Conservation (phyloP, 169 alveolate genomes). For the Plasmodium fragile region DNA sequence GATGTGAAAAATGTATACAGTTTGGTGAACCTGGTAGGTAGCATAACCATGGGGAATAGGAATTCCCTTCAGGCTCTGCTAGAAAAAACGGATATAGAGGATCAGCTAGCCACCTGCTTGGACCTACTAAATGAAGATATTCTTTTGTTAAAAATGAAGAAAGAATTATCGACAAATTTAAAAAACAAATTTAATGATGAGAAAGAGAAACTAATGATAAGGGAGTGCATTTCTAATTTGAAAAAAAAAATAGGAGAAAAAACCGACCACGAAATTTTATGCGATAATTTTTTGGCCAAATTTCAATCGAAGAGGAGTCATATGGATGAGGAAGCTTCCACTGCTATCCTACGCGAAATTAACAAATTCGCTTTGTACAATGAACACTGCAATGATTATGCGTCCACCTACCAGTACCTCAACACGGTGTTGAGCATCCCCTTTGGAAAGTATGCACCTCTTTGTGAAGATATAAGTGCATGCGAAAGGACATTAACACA, state of each 20-base stretch:
- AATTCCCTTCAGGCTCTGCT: conserved; percentile 71
- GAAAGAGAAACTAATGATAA: conserved; percentile 79
- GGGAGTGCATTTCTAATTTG: conserved; percentile 76
- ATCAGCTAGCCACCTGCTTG: conserved; percentile 74
- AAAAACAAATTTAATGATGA: conserved; percentile 78
- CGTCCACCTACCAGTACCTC: conserved; percentile 66
- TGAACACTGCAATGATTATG: conserved; percentile 58
- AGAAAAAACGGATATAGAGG: conserved; percentile 70
- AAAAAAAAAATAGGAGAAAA: conserved; percentile 58
- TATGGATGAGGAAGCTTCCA: not conserved
- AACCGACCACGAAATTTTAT: conserved; percentile 80
- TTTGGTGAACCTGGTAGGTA: conserved; percentile 46
- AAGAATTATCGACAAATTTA: conserved; percentile 77
- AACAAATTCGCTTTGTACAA: conserved; percentile 27
- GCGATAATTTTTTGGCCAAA: conserved; percentile 75
- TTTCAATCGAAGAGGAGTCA: not conserved
- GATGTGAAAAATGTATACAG: conserved; percentile 37
- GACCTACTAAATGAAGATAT: conserved; percentile 82
- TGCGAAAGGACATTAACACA: conserved; percentile 84
- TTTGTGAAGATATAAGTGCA: conserved; percentile 31
- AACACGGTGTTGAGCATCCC: conserved; percentile 48
- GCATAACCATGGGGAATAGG: conserved; percentile 38
- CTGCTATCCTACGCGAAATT: conserved; percentile 12
- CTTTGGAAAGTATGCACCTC: conserved; percentile 6
- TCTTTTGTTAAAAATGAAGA: conserved; percentile 80